Percentiles rank a stretch among this genome's conserved stretches.
phyloP scores from a whole-genome alignment of 106 monocot species.

The Dendrobium huoshanense region DNA sequence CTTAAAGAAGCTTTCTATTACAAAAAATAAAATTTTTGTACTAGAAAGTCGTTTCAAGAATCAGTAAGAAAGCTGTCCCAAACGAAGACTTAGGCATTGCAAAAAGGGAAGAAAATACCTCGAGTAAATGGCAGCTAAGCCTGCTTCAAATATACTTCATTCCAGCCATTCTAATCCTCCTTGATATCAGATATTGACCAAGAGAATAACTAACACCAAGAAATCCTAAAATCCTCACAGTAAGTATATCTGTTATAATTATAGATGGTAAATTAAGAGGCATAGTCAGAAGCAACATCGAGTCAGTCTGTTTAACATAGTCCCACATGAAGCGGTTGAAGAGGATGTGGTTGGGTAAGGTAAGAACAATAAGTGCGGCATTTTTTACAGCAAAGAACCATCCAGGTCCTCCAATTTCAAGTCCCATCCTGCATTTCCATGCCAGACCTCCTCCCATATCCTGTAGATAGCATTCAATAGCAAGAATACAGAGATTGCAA shows the following conservation, averaged over 20 bases:
- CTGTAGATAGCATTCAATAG: conserved; percentile 67
- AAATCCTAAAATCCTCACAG: conserved; percentile 78
- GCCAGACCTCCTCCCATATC: conserved; percentile 85
- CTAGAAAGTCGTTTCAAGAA: too few relatives aligned
- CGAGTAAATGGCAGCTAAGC: background rate
- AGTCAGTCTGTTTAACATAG: conserved; percentile 91
- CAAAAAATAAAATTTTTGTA: too few relatives aligned
- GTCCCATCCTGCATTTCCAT: conserved; percentile 57
- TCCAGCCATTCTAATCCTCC: conserved; percentile 85
- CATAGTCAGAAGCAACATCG: conserved; percentile 72
- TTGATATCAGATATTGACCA: conserved; percentile 78
- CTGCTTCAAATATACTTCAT: conserved; percentile 87
- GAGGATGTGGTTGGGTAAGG: conserved; percentile 92
- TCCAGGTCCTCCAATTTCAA: conserved; percentile 84
- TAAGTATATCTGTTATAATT: conserved; percentile 76
- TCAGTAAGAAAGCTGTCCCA: too few relatives aligned
- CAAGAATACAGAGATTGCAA: conserved; percentile 74
- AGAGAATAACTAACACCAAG: conserved; percentile 79
- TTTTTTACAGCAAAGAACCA: conserved; percentile 96
- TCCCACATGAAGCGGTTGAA: conserved; percentile 99
- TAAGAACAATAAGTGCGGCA: conserved; percentile 77
- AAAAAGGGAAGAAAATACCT: background rate
- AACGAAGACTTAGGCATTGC: too few relatives aligned
- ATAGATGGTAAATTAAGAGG: conserved; percentile 93
- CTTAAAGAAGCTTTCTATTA: too few relatives aligned